Evolutionary conservation across 352 stramenopile genomes (phyloP), one percentile per base, ranked within the genome.

Genomic region (Phytopythium litorale): DNA sequence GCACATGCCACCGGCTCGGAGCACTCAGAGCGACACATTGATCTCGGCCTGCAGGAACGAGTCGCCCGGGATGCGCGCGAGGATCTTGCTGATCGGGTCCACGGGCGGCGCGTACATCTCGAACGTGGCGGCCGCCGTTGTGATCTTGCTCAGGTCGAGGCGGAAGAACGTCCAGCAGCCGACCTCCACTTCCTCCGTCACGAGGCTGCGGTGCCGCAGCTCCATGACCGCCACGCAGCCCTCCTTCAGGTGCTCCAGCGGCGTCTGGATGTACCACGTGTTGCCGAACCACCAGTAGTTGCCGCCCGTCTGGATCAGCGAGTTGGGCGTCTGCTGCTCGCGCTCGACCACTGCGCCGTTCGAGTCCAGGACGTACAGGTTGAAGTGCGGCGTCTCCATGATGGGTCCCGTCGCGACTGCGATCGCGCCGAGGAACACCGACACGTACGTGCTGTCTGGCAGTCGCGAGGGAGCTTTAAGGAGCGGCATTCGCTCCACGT

Each of bases 271-370:
- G 71, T 92, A 87, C 87, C 87, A 96, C 53, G 84, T 90, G 68
- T 96, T 96, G 64, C 87, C 87, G 64, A 94, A 96, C 83, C 83
- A 94, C 87, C 84, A 94, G 65, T 93, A 92, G 68, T 92, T 93
- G 42, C 83, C 82, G 45, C 83, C 81, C 3, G 83, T 84, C 68
- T 96, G 84, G 62, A 96, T 96, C 33, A 96, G 70, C 42, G 85
- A 94, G 68, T 92, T 94, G 3, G 87, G 81, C 25, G 87, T 94
- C 43, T 86, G 71, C 58, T 96, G 87, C 25, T 84, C 72, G 16
- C 67, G 77, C 55, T 93, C 85, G 21, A 94, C 80, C 35, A 93
- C 66, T 11, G 70, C 69, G 38, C 83, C 78, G 58, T 89, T 89
- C 43, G 72, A 76, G 65, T 96, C 87, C 65, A 96, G 70, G 38